phyloP scores from a whole-genome alignment of 2,329 filamentous ascomycete species.

The Cephalotrichum gorgonifer region DNA sequence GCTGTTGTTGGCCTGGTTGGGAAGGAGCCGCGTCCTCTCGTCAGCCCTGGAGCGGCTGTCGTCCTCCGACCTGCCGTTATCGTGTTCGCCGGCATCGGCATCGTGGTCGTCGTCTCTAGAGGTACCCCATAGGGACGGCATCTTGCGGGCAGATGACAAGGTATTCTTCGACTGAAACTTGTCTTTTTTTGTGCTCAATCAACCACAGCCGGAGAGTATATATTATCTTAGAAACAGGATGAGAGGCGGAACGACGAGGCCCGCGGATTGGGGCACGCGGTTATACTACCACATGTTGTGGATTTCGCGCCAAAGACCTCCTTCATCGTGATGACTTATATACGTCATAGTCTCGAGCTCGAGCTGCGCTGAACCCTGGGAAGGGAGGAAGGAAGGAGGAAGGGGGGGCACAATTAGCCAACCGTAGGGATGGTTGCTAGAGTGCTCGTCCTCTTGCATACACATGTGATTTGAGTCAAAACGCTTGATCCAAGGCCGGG shows the following conservation, averaged over 20 bases:
- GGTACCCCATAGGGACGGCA: slow-evolving; percentile 1
- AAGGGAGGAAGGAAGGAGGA: no score
- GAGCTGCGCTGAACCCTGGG: not conserved
- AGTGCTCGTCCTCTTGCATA: no score
- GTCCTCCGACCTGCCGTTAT: slow-evolving; percentile 11
- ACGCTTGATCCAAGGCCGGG: no score
- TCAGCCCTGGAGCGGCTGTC: slow-evolving; percentile 22
- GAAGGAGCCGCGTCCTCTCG: slow-evolving; percentile 57
- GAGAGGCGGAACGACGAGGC: not conserved
- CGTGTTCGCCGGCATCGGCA: slow-evolving; percentile 5
- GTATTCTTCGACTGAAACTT: no score
- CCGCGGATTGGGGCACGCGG: no score
- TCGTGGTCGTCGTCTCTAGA: not conserved
- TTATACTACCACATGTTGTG: not conserved
- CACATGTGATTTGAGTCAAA: no score
- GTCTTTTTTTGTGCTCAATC: no score
- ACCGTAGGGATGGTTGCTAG: no score
- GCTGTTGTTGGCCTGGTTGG: slow-evolving; percentile 49
- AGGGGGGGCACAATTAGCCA: no score
- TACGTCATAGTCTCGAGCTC: not conserved
- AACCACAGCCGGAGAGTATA: no score
- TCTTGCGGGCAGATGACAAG: not conserved
- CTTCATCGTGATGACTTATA: not conserved
- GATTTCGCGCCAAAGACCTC: not conserved
- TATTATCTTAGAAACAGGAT: not conserved